Evolutionary conservation across 257 asterid genomes (phyloP).

Genomic region (Eustoma russellianum): DNA sequence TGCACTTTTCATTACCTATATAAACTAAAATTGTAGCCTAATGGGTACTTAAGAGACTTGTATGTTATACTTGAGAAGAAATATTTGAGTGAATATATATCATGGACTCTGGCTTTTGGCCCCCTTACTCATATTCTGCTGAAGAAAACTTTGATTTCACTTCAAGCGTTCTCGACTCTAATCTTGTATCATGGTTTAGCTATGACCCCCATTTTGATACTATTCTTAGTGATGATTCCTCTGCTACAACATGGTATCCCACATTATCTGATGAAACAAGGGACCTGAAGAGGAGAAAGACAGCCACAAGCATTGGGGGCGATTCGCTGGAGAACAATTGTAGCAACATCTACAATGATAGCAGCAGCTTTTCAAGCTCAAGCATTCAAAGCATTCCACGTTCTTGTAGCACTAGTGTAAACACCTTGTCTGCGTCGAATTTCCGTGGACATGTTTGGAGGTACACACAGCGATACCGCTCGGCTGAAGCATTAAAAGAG

Average conservation of each 20-base stretch:
- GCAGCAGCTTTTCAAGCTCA: slow-evolving; percentile 12
- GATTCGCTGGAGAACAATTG: slow-evolving; percentile 22
- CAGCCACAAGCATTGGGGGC: slow-evolving; percentile 16
- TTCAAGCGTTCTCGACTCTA: slow-evolving; percentile 2
- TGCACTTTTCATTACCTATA: too few relatives aligned
- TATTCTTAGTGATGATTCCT: slow-evolving; percentile 19
- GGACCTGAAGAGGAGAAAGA: slow-evolving; percentile 36
- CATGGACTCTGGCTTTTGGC: slow-evolving; percentile 32
- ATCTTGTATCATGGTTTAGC: slow-evolving; percentile 5
- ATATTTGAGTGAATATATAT: background rate
- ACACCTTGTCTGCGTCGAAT: slow-evolving; percentile 35
- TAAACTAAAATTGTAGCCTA: too few relatives aligned
- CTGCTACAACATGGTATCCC: slow-evolving; percentile 15
- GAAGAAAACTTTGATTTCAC: slow-evolving; percentile 7
- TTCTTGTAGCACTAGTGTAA: slow-evolving; percentile 27
- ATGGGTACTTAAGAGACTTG: too few relatives aligned
- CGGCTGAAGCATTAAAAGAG: slow-evolving; percentile 50
- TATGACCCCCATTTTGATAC: slow-evolving; percentile 17
- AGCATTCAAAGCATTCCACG: slow-evolving; percentile 24
- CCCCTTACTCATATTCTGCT: slow-evolving; percentile 23
- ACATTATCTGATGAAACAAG: slow-evolving; percentile 24
- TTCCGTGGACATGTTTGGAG: slow-evolving; percentile 65
- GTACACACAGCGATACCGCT: slow-evolving; percentile 45
- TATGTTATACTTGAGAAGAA: background rate
- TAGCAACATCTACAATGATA: background rate